Percentiles rank a stretch among this genome's conserved stretches.
phyloP scores from a whole-genome alignment of 495 filamentous ascomycete genomes.

The Neurospora intermedia region DNA sequence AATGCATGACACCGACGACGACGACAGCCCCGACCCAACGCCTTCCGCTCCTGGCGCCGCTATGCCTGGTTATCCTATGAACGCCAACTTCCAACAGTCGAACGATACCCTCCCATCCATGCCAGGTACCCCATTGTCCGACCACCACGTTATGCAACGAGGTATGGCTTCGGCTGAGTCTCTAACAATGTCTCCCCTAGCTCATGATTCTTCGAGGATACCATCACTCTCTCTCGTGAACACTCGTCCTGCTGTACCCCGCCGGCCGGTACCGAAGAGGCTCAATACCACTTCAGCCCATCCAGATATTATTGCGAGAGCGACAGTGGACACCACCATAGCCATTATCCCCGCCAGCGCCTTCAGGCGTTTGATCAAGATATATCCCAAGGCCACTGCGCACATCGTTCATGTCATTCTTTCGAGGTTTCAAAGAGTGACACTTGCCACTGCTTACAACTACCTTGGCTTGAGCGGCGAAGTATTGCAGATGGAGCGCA shows the following conservation, averaged over 20 bases:
- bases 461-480: constrained; percentile 88
- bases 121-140: constrained; percentile 24
- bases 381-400: constrained; percentile 91
- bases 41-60: constrained; percentile 6
- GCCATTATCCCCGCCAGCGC: constrained; percentile 95
- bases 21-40: constrained; percentile 14
- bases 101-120: constrained; percentile 22
- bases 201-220: constrained; percentile 33
- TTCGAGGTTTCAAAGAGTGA: constrained; percentile 87
- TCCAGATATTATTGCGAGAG: constrained; percentile 91
- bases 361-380: constrained; percentile 83
- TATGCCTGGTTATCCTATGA: constrained; percentile 28
- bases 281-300: constrained; percentile 67
- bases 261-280: constrained; percentile 29
- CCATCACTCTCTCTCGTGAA: constrained; percentile 67
- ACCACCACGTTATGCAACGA: constrained; percentile 16
- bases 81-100: constrained; percentile 37
- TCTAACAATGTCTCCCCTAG: constrained; percentile 11
- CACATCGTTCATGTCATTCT: constrained; percentile 97
- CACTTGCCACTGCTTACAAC: constrained; percentile 83
- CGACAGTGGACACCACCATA: constrained; percentile 96
- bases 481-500: constrained; percentile 78
- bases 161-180: constrained; percentile 15
- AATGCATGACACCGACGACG: constrained; percentile 52
- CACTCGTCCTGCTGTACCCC: constrained; percentile 9